Percentiles rank a stretch among this genome's conserved stretches.
phyloP scores from a whole-genome alignment of 2,329 filamentous ascomycete genomes.

The Sordariomycetes sp. region DNA sequence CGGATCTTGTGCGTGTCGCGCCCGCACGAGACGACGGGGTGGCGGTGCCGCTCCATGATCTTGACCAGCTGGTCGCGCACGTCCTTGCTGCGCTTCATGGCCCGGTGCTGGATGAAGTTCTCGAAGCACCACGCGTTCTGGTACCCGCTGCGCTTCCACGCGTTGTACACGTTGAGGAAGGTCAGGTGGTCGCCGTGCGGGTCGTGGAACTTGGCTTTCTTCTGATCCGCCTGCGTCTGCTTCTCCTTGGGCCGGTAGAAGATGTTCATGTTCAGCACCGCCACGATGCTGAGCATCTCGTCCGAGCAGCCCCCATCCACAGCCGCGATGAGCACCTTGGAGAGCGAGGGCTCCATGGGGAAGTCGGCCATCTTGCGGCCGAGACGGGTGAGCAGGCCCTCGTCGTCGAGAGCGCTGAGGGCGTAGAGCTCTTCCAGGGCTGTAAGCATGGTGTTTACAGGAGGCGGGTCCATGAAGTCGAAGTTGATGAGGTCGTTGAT shows the following conservation, averaged over 20 bases:
- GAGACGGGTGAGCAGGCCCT: constrained; percentile 82
- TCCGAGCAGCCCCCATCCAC: constrained; percentile 86
- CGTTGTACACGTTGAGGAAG: constrained; percentile 90
- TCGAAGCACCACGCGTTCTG: constrained; percentile 91
- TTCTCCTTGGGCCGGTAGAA: constrained; percentile 98
- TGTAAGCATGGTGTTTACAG: constrained; percentile 94
- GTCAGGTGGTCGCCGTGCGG: constrained; percentile 90
- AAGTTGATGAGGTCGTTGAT: constrained; percentile 97
- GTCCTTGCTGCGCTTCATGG: constrained; percentile 82
- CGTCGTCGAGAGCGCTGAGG: constrained; percentile 83
- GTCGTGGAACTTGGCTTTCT: constrained; percentile 96
- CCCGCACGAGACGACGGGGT: constrained; percentile 74
- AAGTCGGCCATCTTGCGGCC: constrained; percentile 98
- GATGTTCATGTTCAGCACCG: constrained; percentile 81
- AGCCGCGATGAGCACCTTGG: constrained; percentile 81
- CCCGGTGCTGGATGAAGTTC: constrained; percentile 90
- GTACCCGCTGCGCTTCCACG: constrained; percentile 81
- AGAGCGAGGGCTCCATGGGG: constrained; percentile 88
- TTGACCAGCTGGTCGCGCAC: constrained; percentile 84
- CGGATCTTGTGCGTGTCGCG: constrained; percentile 79
- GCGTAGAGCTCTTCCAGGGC: constrained; percentile 93
- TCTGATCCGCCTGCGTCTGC: constrained; percentile 90
- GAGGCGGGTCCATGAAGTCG: constrained; percentile 98
- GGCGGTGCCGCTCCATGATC: constrained; percentile 88
- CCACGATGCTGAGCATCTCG: constrained; percentile 87